Conservation (phyloP, 1,139 yeast species). For the Pichia sp. region DNA sequence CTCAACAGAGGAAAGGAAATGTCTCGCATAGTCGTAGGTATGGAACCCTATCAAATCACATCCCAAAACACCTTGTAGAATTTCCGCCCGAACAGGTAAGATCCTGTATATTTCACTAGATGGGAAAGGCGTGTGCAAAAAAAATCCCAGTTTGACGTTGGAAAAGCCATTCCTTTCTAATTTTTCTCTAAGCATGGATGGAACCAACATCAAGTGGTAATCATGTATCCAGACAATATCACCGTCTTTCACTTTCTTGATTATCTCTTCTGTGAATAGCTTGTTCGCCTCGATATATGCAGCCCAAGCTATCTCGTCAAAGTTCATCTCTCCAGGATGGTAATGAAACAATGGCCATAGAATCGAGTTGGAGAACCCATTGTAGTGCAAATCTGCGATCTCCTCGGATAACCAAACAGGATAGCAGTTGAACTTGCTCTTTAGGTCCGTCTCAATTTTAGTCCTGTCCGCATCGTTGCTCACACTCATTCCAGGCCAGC, state of each 20-base stretch:
- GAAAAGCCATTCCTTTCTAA: slow-evolving; percentile 41
- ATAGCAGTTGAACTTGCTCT: slow-evolving; percentile 76
- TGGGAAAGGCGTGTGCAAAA: slow-evolving; percentile 97
- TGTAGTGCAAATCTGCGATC: slow-evolving; percentile 91
- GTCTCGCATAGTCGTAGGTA: slow-evolving; percentile 99
- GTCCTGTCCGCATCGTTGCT: slow-evolving; percentile 66
- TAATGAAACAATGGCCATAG: slow-evolving; percentile 98
- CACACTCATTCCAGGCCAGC: slow-evolving; percentile 94
- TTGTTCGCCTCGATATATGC: slow-evolving; percentile 94
- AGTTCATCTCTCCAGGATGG: slow-evolving; percentile 98
- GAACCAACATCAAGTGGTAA: slow-evolving; percentile 92
- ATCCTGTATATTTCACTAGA: slow-evolving; percentile 94
- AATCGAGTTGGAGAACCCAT: slow-evolving; percentile 88
- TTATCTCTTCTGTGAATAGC: slow-evolving; percentile 72
- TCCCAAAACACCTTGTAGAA: slow-evolving; percentile 83
- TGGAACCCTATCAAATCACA: slow-evolving; percentile 97
- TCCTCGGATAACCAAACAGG: slow-evolving; percentile 87
- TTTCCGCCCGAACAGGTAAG: slow-evolving; percentile 91
- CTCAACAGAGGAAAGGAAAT: slow-evolving; percentile 87
- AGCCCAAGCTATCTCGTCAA: slow-evolving; percentile 97
- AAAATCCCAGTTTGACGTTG: slow-evolving; percentile 81
- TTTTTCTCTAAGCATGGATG: slow-evolving; percentile 77
- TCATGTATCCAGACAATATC: slow-evolving; percentile 91
- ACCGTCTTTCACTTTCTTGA: slow-evolving; percentile 67
- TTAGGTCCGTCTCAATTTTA: slow-evolving; percentile 64